phyloP scores from a whole-genome alignment of 176 grass and related monocot species.

The Raddia distichophylla region DNA sequence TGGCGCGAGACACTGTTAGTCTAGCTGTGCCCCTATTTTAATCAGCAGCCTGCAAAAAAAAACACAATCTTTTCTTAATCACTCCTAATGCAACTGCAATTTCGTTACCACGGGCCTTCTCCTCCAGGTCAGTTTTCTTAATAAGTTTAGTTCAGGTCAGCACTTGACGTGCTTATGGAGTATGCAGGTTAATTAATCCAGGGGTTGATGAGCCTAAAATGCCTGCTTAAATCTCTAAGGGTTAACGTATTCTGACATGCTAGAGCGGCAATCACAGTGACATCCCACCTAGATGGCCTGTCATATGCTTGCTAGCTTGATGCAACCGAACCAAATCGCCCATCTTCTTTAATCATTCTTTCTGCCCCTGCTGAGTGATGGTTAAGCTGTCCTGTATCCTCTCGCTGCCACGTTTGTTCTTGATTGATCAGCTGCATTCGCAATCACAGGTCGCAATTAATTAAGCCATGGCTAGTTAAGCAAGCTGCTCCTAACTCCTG shows the following conservation, averaged over 20 bases:
- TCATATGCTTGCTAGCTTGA: slow-evolving; percentile 36
- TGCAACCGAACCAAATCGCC: not conserved
- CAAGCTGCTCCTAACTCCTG: slow-evolving; percentile 38
- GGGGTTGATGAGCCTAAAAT: not conserved
- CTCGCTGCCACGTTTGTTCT: slow-evolving; percentile 34
- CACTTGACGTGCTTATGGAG: too few relatives aligned
- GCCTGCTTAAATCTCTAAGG: not conserved
- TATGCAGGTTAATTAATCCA: too few relatives aligned
- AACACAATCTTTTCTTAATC: not conserved
- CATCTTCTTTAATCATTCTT: not conserved
- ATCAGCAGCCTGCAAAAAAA: not conserved
- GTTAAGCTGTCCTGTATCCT: slow-evolving; percentile 22
- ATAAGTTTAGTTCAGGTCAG: too few relatives aligned
- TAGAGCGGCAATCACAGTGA: slow-evolving; percentile 37
- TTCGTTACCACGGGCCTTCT: not conserved
- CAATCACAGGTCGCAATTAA: not conserved
- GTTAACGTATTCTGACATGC: slow-evolving; percentile 10
- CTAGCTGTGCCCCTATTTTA: not conserved
- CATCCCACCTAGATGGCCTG: slow-evolving; percentile 15
- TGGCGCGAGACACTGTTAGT: not conserved
- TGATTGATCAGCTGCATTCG: not conserved
- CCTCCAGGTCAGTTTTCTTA: too few relatives aligned
- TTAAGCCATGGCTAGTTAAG: not conserved
- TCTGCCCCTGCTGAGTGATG: not conserved
- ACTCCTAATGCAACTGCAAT: not conserved